Base-by-base conservation (phyloP, 768 basidiomycete genomes). In the Phallus indusiatus region DNA sequence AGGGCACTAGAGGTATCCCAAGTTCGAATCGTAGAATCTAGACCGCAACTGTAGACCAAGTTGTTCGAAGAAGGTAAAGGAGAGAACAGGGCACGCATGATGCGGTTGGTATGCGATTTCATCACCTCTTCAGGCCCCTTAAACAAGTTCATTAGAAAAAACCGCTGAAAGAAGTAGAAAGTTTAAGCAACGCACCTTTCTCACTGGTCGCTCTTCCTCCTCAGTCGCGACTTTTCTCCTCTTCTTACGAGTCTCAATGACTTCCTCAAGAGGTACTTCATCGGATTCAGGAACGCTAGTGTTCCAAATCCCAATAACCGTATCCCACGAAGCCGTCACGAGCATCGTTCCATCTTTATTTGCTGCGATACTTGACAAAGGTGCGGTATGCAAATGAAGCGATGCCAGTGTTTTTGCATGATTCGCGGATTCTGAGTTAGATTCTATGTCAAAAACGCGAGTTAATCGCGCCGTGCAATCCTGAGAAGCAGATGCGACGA, bases 311-410 rank as follows among this genome's bases (percentile, higher is more conserved):
- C 92, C 90, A 58, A 98, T 78, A 16, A 93, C 76, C 9, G 81
- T 78, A 66, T 99, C 94, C 92, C 93, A 94, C 0, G 88, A 88
- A 0, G 88, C 79, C 0, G 92, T 93, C 35, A 98, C 74, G 17
- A 98, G 73, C 60, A 84, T 80, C 1, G 79, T 74, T 1, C 87
- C 84, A 9, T 76, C 65, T 8, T 69, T 36, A 58, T 82, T 81
- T 0, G 85, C 69, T 0, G 82, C 66, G 46, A 97, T 74, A 11
- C 83, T 86, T 0, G 94, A 85, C 35, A 97, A 72, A 0, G 93
- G 84, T 0, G 81, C 80, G 1, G 89, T 90, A 70, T 98, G 94
- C 1, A 95, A 75, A 65, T 90, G 84, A 1, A 97, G 77, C 0
- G 87, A 85, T 12, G 91, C 82, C 10, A 94, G 71, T 10, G 77